These are phyloP conservation scores for Acanthamoeba healyi DNA, from an alignment of 208 protist genomes.

Conservation along the genomic window DNA sequence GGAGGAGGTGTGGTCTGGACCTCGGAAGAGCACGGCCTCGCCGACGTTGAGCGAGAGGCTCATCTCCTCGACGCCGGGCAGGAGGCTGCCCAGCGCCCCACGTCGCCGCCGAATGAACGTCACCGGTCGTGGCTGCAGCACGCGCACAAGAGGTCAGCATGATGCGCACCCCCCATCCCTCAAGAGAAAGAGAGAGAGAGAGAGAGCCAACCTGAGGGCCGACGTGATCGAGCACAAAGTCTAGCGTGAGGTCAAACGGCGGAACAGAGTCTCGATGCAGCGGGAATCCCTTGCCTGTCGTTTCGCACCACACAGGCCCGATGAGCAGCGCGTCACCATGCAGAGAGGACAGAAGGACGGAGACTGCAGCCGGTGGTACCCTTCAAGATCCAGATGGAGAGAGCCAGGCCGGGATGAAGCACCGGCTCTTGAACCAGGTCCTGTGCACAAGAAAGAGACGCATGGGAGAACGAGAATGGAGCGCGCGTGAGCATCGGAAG, in stretches of 20 bases:
- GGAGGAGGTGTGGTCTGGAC: no score
- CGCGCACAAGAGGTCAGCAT: neutral
- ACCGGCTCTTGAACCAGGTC: constrained; percentile 16
- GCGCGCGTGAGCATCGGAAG: no score
- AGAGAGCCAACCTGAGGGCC: neutral
- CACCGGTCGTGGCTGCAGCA: neutral
- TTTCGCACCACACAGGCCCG: neutral
- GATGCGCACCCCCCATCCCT: neutral
- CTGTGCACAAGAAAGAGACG: no score
- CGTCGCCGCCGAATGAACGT: constrained; percentile 22
- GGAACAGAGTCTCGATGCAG: constrained; percentile 21
- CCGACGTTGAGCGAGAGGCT: neutral
- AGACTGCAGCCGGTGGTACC: no score
- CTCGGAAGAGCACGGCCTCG: constrained; percentile 44
- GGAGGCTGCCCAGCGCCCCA: neutral
- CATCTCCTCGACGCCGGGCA: constrained; percentile 33
- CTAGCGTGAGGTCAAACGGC: constrained; percentile 51
- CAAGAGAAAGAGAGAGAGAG: neutral
- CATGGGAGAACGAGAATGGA: no score
- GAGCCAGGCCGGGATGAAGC: constrained; percentile 13
- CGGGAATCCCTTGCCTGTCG: neutral
- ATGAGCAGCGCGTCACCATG: neutral
- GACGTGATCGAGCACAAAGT: constrained; percentile 44
- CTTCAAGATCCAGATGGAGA: constrained; percentile 41
- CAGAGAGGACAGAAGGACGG: neutral